Evolutionary conservation across 768 basidiomycete species (phyloP).

Genomic region (Punctularia strigosozonata): DNA sequence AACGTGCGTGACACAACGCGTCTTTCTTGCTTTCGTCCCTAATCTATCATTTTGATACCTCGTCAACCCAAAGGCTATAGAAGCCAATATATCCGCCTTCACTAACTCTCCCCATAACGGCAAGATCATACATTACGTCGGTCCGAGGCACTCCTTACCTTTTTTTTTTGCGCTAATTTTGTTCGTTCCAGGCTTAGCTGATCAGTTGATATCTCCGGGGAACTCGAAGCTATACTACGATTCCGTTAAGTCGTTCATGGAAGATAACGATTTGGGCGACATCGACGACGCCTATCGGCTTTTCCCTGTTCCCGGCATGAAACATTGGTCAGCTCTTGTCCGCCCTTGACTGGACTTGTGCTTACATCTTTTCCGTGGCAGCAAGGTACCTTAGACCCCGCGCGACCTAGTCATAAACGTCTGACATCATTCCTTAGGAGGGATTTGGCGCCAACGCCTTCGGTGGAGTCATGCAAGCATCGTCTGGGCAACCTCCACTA

Average conservation of each 20-base stretch:
- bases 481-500: neutral
- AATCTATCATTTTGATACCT: neutral
- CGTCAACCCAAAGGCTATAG: neutral
- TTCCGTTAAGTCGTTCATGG: too few species aligned
- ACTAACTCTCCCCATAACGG: neutral
- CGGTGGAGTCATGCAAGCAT: neutral
- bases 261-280: too few species aligned
- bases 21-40: neutral
- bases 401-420: too few species aligned
- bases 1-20: too few species aligned
- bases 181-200: too few species aligned
- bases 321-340: too few species aligned
- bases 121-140: constrained; percentile 3
- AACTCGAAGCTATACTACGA: constrained; percentile 7
- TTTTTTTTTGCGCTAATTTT: too few species aligned
- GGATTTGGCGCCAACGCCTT: constrained; percentile 1
- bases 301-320: too few species aligned
- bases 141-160: too few species aligned
- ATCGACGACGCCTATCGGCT: too few species aligned
- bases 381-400: constrained; percentile 1
- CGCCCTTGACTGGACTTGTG: too few species aligned
- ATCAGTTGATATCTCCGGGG: constrained; percentile 10
- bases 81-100: neutral
- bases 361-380: neutral
- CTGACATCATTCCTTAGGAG: neutral